phyloP scores from a whole-genome alignment of 2,329 filamentous ascomycete genomes.

The Aspergillus neoniger region DNA sequence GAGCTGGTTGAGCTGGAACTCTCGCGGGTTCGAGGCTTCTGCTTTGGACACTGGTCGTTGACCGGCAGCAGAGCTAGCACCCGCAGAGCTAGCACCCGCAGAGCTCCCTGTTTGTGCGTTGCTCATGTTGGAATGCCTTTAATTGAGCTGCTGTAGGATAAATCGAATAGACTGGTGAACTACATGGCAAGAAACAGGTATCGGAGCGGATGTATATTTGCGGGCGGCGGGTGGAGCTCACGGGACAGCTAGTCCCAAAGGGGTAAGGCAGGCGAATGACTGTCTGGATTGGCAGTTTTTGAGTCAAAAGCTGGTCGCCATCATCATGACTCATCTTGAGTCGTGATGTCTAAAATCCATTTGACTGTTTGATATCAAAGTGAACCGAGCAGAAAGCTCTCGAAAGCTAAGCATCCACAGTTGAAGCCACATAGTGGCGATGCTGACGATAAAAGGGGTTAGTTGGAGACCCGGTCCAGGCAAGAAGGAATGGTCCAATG shows the following conservation, averaged over 20 bases:
- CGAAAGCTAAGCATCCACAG: neutral
- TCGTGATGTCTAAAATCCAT: neutral
- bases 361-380: neutral
- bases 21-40: slow-evolving; percentile 67
- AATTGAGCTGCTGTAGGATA: neutral
- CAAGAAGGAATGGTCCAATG: neutral
- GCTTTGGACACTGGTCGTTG: slow-evolving; percentile 66
- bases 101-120: slow-evolving; percentile 10
- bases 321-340: slow-evolving; percentile 8
- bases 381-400: neutral
- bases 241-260: neutral
- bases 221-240: slow-evolving; percentile 5
- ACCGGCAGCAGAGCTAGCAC: slow-evolving; percentile 43
- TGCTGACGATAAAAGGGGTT: neutral
- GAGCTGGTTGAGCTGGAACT: slow-evolving; percentile 74
- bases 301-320: slow-evolving; percentile 1
- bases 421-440: neutral
- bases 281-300: neutral
- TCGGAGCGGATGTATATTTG: neutral
- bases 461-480: neutral
- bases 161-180: neutral
- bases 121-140: neutral
- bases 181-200: neutral
- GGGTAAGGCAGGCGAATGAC: neutral
- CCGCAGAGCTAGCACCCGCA: slow-evolving; percentile 46